Evolutionary conservation across 352 stramenopile genomes (phyloP), one percentile per base, ranked within the genome.

Genomic region (Globisporangium recalcitrans): DNA sequence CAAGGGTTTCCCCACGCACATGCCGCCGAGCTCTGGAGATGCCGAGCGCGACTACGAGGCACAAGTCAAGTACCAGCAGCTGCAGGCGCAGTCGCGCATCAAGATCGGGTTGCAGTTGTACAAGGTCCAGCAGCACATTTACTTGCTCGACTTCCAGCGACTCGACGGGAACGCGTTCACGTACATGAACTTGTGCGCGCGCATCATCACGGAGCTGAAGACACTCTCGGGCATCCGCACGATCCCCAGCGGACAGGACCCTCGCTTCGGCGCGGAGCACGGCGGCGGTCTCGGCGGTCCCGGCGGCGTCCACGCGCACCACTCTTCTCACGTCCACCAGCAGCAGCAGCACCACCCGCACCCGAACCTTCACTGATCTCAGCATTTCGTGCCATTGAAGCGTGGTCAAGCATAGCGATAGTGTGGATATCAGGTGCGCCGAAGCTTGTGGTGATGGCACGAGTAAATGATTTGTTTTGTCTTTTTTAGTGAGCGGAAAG

Each of bases 181-280:
- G 40, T 99, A 99, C 79, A 99, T 99, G 97, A 98, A 97, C 61
- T 78, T 99, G 10, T 99, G 96, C 74, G 97, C 96, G 27, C 97
- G 97, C 51, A 99, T 99, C 69, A 99, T 99, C 71, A 98, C 96
- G 31, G 96, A 99, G 75, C 84, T 99, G 34, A 99, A 99, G 83
- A 98, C 93, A 21, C 81, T 99, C 11, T 91, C 81, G 6, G 83
- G 82, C 21, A 81, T 87, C 47, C 80, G 85, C 47, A 79, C 84
- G 32, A 64, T 85, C 4, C 70, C 74, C 0, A 81, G 60, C 63
- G 72, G 77, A 52, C 67, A 79, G 24, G 81, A 88, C 52, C 68
- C 71, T 32, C 81, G 81, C 21, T 87, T 86, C 19, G 77, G 73
- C 8, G 38, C 59, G 19, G 72, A 82, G 36, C 71, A 80, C 16